phyloP scores from a whole-genome alignment of 2,329 filamentous ascomycete species.

The Colletotrichum falcatum region DNA sequence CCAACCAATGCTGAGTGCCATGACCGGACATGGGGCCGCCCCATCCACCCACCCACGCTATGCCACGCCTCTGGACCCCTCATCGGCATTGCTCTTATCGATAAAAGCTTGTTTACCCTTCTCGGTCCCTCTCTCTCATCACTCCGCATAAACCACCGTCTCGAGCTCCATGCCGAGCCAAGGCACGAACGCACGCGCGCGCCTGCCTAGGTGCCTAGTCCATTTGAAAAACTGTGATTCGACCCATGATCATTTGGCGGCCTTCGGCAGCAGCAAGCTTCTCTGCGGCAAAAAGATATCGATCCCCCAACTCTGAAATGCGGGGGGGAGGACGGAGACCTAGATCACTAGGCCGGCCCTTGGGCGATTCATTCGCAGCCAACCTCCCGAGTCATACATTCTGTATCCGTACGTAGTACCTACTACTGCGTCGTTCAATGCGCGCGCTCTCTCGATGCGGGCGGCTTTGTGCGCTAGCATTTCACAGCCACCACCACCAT shows the following conservation, averaged over 20 bases:
- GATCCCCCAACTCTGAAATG: conserved; percentile 33
- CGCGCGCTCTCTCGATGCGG: conserved; percentile 21
- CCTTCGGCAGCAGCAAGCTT: background rate
- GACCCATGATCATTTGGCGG: background rate
- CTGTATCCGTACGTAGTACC: too few relatives aligned
- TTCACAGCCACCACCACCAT: conserved; percentile 36
- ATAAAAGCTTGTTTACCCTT: background rate
- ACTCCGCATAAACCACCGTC: background rate
- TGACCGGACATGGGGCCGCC: conserved; percentile 9
- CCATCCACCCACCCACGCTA: background rate
- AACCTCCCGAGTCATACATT: conserved; percentile 33
- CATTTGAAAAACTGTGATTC: background rate
- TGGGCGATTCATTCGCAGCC: conserved; percentile 28
- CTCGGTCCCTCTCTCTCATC: background rate
- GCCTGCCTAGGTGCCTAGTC: background rate
- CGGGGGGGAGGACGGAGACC: conserved; percentile 20
- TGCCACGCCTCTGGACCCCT: background rate
- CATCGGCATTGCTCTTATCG: conserved; percentile 11
- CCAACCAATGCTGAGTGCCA: conserved; percentile 23
- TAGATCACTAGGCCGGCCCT: background rate
- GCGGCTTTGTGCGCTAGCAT: conserved; percentile 28
- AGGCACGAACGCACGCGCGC: background rate
- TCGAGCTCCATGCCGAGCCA: background rate
- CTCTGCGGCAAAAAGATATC: background rate
- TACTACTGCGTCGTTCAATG: conserved; percentile 8